phyloP scores from a whole-genome alignment of 768 basidiomycete species.

The Cyclocybe cylindracea region DNA sequence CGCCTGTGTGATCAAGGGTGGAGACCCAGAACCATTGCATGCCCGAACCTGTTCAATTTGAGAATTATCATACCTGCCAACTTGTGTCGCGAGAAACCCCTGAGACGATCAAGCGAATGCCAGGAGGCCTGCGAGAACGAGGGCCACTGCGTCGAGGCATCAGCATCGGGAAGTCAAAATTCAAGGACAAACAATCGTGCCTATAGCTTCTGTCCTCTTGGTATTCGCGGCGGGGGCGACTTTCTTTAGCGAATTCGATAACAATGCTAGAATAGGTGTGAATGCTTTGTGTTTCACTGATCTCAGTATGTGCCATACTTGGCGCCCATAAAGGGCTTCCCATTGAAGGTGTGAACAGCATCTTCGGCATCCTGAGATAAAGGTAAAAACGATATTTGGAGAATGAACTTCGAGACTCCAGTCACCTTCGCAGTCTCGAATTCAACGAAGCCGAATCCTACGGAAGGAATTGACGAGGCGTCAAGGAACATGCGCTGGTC shows the following conservation, averaged over 20 bases:
- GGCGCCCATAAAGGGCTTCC: conserved; percentile 86
- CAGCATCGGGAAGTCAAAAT: conserved; percentile 9
- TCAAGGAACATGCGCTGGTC: not conserved
- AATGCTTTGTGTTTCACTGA: not conserved
- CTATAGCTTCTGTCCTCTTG: conserved; percentile 65
- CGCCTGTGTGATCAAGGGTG: conserved; percentile 5
- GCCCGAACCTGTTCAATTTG: conserved; percentile 22
- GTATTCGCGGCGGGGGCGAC: conserved; percentile 77
- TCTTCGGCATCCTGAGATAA: conserved; percentile 86
- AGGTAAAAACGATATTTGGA: conserved; percentile 9
- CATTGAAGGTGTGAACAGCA: conserved; percentile 83
- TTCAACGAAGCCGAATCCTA: conserved; percentile 96
- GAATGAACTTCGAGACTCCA: not conserved
- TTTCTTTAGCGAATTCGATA: conserved; percentile 95
- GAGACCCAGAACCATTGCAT: conserved; percentile 18
- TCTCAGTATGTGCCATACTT: conserved; percentile 47
- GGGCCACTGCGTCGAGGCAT: conserved; percentile 40
- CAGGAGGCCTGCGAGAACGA: conserved; percentile 76
- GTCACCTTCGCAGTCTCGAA: conserved; percentile 83
- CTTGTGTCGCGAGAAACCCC: conserved; percentile 94
- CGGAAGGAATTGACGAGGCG: conserved; percentile 6
- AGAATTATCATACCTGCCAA: conserved; percentile 87
- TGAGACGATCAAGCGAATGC: conserved; percentile 81
- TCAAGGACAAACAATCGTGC: conserved; percentile 34
- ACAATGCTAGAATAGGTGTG: conserved; percentile 64